Evolutionary conservation across 2,329 filamentous ascomycete species (phyloP).

Genomic region (Grosmannia serpens): DNA sequence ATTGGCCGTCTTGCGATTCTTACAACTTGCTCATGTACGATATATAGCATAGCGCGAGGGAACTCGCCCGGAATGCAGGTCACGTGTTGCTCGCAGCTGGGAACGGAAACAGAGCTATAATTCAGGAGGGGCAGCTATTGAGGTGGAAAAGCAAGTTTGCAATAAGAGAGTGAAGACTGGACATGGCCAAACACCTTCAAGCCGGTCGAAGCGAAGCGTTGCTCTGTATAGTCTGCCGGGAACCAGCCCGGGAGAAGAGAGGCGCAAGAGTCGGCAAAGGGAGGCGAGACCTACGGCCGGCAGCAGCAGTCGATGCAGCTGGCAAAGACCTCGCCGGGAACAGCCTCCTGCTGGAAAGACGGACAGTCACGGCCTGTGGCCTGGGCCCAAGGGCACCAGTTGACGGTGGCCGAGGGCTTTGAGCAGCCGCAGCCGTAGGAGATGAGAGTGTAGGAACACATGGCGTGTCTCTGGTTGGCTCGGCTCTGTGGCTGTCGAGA

Average conservation of each 20-base stretch:
- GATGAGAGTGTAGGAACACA: background rate
- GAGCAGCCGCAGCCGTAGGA: constrained; percentile 4
- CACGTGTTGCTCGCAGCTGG: background rate
- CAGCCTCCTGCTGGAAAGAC: constrained; percentile 3
- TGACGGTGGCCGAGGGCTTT: background rate
- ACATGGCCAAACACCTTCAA: no score
- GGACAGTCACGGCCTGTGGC: background rate
- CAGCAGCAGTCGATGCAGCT: constrained; percentile 3
- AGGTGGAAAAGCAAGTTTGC: no score
- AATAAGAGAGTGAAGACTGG: no score
- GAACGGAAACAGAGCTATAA: no score
- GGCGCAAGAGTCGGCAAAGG: background rate
- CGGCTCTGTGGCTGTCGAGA: background rate
- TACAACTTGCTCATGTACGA: no score
- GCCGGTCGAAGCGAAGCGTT: no score
- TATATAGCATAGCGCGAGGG: background rate
- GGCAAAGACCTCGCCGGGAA: background rate
- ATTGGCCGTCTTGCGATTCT: no score
- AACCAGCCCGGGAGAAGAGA: no score
- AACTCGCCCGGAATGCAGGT: background rate
- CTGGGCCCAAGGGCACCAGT: background rate
- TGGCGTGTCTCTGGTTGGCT: background rate
- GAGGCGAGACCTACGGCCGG: background rate
- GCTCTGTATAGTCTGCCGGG: no score
- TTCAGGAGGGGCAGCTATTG: no score